A percentile compares a stretch with the other conserved stretches of the same genome.
Evolutionary conservation across 331 rosid species (phyloP).

Genomic region (Saraca asoca): DNA sequence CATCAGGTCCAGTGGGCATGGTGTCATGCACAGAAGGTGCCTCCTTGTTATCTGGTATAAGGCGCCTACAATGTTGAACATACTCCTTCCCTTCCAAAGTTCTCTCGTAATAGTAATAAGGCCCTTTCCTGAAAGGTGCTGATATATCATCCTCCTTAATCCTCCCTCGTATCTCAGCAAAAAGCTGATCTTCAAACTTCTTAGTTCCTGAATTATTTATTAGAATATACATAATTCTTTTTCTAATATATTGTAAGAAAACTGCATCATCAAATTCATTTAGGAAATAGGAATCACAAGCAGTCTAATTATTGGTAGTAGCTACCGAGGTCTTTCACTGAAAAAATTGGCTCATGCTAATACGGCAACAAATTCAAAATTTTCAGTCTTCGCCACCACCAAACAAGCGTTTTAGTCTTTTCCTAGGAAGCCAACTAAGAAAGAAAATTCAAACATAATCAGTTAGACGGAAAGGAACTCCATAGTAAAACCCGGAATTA

Average conservation of each 20-base stretch:
- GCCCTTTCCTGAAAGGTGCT: slow-evolving; percentile 67
- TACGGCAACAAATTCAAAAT: neutral
- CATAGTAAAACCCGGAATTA: no score
- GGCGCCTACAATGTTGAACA: slow-evolving; percentile 75
- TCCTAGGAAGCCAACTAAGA: neutral
- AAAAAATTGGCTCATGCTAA: neutral
- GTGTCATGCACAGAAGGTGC: slow-evolving; percentile 64
- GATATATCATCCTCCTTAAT: slow-evolving; percentile 81
- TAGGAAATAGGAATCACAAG: no score
- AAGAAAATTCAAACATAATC: neutral
- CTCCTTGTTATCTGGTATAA: slow-evolving; percentile 44
- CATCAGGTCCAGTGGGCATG: slow-evolving; percentile 69
- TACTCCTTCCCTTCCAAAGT: slow-evolving; percentile 74
- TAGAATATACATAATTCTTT: neutral
- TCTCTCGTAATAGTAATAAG: slow-evolving; percentile 70
- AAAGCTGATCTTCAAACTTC: slow-evolving; percentile 64
- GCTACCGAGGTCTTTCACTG: no score
- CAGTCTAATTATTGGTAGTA: no score
- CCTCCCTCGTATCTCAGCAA: slow-evolving; percentile 73
- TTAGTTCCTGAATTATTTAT: slow-evolving; percentile 59
- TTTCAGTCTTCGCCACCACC: neutral
- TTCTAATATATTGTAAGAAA: neutral
- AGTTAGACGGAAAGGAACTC: no score
- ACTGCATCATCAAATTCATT: neutral
- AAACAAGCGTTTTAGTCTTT: neutral